Percentiles rank a stretch among this genome's conserved stretches.
phyloP scores from a whole-genome alignment of 371 early-diverging fungal species.

The Mucor ambiguus region DNA sequence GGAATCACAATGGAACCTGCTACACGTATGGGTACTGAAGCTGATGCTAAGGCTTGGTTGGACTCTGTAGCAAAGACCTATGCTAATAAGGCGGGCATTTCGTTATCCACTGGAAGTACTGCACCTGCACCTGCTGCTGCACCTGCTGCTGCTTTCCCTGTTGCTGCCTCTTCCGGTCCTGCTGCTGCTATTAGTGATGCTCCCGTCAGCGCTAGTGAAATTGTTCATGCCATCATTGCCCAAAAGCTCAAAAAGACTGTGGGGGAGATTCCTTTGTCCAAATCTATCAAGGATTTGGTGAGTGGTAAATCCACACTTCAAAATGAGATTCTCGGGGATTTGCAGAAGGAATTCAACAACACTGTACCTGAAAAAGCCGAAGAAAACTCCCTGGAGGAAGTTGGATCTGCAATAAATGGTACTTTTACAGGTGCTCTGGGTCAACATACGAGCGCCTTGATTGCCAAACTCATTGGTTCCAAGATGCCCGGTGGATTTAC shows the following conservation, averaged over 20 bases:
- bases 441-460: conserved; percentile 77
- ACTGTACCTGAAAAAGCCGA: conserved; percentile 91
- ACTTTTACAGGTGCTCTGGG: conserved; percentile 78
- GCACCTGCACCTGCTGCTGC: conserved; percentile 57
- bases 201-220: conserved; percentile 76
- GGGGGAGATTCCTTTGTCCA: conserved; percentile 71
- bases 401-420: conserved; percentile 70
- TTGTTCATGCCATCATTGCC: conserved; percentile 83
- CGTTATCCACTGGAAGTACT: conserved; percentile 60
- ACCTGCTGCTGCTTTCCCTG: conserved; percentile 41
- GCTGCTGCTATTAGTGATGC: conserved; percentile 60
- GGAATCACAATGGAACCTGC: conserved; percentile 87
- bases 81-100: conserved; percentile 76
- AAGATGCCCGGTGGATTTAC: conserved; percentile 97
- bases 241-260: conserved; percentile 90
- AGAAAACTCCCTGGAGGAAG: conserved; percentile 86
- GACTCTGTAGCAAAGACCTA: conserved; percentile 77
- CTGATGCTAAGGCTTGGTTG: conserved; percentile 89
- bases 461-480: conserved; percentile 82
- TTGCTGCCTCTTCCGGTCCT: conserved; percentile 50
- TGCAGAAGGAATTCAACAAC: conserved; percentile 91
- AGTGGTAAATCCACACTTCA: conserved; percentile 96
- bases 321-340: conserved; percentile 95
- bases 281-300: conserved; percentile 91
- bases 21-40: conserved; percentile 74